Evolutionary conservation across 768 basidiomycete genomes (phyloP).

Genomic region (Auricularia heimuer): DNA sequence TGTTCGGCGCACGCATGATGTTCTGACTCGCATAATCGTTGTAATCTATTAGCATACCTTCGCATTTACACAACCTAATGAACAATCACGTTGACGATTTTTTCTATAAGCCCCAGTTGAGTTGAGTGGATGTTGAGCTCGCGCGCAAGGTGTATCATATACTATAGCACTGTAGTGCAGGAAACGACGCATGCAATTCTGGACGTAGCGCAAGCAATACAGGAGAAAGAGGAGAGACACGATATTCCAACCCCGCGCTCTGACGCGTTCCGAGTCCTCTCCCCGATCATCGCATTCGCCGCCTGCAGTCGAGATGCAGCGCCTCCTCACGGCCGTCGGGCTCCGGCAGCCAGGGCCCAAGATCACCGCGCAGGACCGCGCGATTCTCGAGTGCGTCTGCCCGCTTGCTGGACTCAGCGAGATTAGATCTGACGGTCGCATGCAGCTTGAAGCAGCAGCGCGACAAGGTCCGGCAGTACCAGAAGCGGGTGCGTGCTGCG

Average conservation of each 20-base stretch:
- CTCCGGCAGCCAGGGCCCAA: constrained; percentile 38
- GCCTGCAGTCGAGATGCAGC: background rate
- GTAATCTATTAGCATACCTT: background rate
- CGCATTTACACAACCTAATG: background rate
- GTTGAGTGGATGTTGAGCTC: no score
- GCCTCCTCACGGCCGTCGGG: background rate
- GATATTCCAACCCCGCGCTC: background rate
- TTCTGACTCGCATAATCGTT: background rate
- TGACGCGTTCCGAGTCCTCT: background rate
- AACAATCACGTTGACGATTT: background rate
- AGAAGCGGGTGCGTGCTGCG: constrained; percentile 60
- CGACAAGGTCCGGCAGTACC: constrained; percentile 92
- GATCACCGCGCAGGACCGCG: constrained; percentile 87
- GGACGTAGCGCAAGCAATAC: no score
- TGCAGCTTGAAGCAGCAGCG: constrained; percentile 87
- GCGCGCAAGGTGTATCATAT: no score
- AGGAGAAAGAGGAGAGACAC: no score
- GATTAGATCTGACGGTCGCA: constrained; percentile 8
- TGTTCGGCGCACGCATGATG: background rate
- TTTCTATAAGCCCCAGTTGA: no score
- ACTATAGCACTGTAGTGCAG: no score
- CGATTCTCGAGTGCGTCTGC: constrained; percentile 80
- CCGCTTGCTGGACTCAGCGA: background rate
- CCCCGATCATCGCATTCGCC: background rate
- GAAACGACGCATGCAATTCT: no score